Evolutionary conservation across 164 flowering plant species (phyloP), one percentile per base, ranked within the genome.

Genomic region (Malania oleifera): DNA sequence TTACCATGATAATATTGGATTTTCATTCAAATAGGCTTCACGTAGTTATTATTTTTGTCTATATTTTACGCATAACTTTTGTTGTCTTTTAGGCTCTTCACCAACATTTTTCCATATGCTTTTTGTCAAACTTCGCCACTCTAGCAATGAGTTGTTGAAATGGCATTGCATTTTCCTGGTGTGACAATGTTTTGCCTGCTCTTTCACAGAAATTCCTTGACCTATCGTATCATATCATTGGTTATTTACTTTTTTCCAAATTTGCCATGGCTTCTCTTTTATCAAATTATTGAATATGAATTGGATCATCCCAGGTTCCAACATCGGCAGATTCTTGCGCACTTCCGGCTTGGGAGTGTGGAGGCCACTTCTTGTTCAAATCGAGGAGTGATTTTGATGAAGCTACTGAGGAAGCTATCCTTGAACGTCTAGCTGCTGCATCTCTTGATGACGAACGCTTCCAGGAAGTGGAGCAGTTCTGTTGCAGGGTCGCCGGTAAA

Each of bases 341-440:
- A 17, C 58, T 71, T 58, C 60, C 73, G 22, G 71, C 75, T 61
- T 72, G 75, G 76, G 76, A 69, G 44, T 75, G 41, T 38, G 41
- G 41, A 2, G 14, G 41, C 14, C 13, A 38, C 41, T 6, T 12
- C 7, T 38, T 5, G 41, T 38, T 38, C 41, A 38, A 38, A 15
- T 12, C 14, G 41, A 38, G 14, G 7, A 6, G 13, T 38, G 41
- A 38, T 38, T 38, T 38, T 38, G 41, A 38, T 11, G 7, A 11
- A 38, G 41, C 41, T 38, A 5, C 41, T 5, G 41, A 38, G 37
- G 37, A 38, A 38, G 14, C 41, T 15, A 5, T 38, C 14, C 7
- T 38, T 38, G 13, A 38, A 38, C 14, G 41, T 38, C 1, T 38
- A 15, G 41, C 14, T 38, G 41, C 14, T 38, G 14, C 13, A 5